Conservation (phyloP, 345 rosid species). For the Brassica carinata region DNA sequence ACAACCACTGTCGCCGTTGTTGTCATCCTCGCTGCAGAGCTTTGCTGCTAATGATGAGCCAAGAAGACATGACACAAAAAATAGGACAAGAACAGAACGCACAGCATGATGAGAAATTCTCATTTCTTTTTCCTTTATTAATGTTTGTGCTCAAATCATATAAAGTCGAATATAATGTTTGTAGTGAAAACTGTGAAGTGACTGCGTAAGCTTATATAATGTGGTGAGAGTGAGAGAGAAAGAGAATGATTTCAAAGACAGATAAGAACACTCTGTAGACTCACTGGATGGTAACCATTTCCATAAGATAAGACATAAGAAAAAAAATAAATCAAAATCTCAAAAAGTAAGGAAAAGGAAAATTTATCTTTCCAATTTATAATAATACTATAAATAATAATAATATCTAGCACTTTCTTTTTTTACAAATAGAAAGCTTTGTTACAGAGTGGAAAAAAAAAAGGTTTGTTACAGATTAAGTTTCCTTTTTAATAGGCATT, state of each 20-base stretch:
- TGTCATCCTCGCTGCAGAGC: constrained; percentile 25
- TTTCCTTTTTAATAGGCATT: neutral
- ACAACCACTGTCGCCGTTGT: constrained; percentile 24
- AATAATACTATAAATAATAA: neutral
- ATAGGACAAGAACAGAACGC: constrained; percentile 34
- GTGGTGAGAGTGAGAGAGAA: constrained; percentile 8
- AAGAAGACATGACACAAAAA: constrained; percentile 36
- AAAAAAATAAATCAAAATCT: constrained; percentile 25
- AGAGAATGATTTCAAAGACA: constrained; percentile 28
- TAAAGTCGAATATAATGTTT: neutral
- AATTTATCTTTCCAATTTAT: neutral
- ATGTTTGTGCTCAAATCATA: neutral
- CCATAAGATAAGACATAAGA: constrained; percentile 42
- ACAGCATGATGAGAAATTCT: constrained; percentile 15
- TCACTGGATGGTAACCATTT: constrained; percentile 43
- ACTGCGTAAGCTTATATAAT: constrained; percentile 38
- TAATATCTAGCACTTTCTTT: neutral
- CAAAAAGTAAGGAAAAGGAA: neutral
- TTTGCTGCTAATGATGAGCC: constrained; percentile 19
- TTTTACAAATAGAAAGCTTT: constrained; percentile 23
- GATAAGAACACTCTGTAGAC: constrained; percentile 46
- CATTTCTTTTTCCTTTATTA: neutral
- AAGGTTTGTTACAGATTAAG: neutral
- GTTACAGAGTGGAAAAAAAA: neutral
- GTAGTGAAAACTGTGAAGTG: constrained; percentile 29